These are phyloP conservation scores for Macrocybe gigantea DNA, from an alignment of 768 basidiomycete genomes.

Conservation along the genomic window DNA sequence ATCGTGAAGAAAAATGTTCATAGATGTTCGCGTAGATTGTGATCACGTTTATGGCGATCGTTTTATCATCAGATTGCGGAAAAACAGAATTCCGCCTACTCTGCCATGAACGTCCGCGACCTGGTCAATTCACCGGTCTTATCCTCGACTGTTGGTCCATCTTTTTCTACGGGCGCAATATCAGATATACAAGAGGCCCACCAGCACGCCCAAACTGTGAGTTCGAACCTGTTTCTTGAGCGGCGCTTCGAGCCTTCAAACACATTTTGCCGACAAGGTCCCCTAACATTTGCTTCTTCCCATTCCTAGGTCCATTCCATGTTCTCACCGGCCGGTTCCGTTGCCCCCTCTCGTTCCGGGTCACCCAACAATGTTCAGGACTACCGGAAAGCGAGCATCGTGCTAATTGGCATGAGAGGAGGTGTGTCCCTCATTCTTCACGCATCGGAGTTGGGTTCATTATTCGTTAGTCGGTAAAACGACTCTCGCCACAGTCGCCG, in stretches of 20 bases:
- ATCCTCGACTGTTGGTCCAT: not conserved
- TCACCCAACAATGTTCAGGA: not conserved
- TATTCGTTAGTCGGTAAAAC: constrained; percentile 54
- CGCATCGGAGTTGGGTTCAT: not conserved
- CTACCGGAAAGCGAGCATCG: constrained; percentile 26
- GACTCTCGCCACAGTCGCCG: constrained; percentile 60
- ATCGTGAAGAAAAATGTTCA: not conserved
- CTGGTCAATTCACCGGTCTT: not conserved
- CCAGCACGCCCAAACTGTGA: too few species aligned
- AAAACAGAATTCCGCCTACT: not conserved
- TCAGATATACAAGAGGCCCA: too few species aligned
- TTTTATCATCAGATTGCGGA: not conserved
- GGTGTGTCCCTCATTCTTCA: constrained; percentile 16
- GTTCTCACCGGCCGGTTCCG: not conserved
- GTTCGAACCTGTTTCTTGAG: too few species aligned
- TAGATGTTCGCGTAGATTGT: not conserved
- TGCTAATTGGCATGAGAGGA: constrained; percentile 79
- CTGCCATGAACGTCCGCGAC: not conserved
- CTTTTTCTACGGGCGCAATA: too few species aligned
- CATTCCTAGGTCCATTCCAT: not conserved
- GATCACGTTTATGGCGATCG: too few species aligned
- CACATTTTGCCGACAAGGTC: not conserved
- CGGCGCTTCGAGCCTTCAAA: not conserved
- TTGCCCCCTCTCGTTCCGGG: not conserved
- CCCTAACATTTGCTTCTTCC: too few species aligned